These are phyloP conservation scores for Candida endomychidarum DNA, from an alignment of 805 yeast genomes.

Conservation along the genomic window DNA sequence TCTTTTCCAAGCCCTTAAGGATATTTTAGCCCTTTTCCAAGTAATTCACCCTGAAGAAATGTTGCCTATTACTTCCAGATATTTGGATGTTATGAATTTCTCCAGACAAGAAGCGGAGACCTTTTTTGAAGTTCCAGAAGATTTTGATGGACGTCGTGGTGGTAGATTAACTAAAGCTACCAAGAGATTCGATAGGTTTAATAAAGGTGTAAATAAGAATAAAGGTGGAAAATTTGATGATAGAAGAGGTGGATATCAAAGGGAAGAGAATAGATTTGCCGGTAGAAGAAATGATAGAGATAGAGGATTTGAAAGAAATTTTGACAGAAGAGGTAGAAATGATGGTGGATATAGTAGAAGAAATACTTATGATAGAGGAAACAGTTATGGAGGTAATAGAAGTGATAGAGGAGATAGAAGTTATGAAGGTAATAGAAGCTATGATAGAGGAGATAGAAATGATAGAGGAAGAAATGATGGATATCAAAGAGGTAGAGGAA, in stretches of 20 bases:
- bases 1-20: slow-evolving; percentile 1
- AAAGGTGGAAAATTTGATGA: slow-evolving; percentile 7
- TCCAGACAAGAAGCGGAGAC: slow-evolving; percentile 11
- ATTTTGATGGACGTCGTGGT: slow-evolving; percentile 3
- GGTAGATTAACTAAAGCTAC: slow-evolving; percentile 5
- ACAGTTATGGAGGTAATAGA: background rate
- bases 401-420: background rate
- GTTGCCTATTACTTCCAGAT: slow-evolving; percentile 7
- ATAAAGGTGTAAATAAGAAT: slow-evolving; percentile 4
- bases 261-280: slow-evolving; percentile 8
- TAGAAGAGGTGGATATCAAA: slow-evolving; percentile 7
- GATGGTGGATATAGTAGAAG: slow-evolving; percentile 18
- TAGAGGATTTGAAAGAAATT: slow-evolving; percentile 1
- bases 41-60: slow-evolving; percentile 9
- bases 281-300: background rate
- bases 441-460: slow-evolving; percentile 15
- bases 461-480: slow-evolving; percentile 17
- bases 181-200: slow-evolving; percentile 14
- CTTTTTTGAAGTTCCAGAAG: slow-evolving; percentile 13
- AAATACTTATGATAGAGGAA: too few species aligned
- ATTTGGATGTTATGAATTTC: slow-evolving; percentile 9
- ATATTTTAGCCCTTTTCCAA: slow-evolving; percentile 9
- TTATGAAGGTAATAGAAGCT: slow-evolving; percentile 2
- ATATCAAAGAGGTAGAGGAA: background rate
- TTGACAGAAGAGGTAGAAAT: slow-evolving; percentile 6